phyloP scores from a whole-genome alignment of 768 basidiomycete genomes.

The Cystofilobasidium ferigula region DNA sequence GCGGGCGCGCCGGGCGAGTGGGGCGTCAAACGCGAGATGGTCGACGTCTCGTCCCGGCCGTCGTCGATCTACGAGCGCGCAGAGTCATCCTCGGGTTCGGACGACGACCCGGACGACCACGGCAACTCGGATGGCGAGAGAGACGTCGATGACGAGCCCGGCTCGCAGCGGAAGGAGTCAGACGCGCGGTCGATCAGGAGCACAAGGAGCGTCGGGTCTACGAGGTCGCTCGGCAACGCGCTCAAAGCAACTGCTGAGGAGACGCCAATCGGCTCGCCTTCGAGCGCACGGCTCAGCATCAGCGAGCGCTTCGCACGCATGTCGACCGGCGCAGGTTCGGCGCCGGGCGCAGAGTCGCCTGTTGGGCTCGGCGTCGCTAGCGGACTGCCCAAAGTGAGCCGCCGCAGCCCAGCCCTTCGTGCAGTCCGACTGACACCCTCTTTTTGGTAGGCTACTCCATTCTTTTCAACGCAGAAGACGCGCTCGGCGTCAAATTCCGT shows the following conservation, averaged over 20 bases:
- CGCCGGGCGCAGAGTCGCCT: neutral
- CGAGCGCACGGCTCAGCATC: conserved; percentile 14
- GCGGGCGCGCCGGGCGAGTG: conserved; percentile 37
- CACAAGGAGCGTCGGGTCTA: conserved; percentile 65
- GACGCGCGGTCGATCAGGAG: conserved; percentile 45
- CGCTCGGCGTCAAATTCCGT: conserved; percentile 8
- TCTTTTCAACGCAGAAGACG: neutral
- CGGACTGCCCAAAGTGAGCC: neutral
- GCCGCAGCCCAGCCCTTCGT: neutral
- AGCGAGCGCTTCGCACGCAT: conserved; percentile 12
- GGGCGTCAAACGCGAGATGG: conserved; percentile 46
- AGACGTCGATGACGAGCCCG: conserved; percentile 41
- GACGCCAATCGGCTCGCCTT: neutral
- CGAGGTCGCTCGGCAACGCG: conserved; percentile 36
- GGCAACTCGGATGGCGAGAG: conserved; percentile 39
- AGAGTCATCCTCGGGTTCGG: conserved; percentile 26
- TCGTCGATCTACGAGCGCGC: conserved; percentile 42
- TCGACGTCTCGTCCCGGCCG: conserved; percentile 48
- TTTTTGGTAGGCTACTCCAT: conserved; percentile 27
- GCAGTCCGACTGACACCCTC: neutral
- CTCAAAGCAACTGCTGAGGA: conserved; percentile 10
- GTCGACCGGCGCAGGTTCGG: neutral
- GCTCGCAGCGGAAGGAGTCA: conserved; percentile 43
- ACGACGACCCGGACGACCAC: conserved; percentile 21
- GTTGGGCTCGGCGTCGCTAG: neutral